Evolutionary conservation across 805 yeast genomes (phyloP), one percentile per base, ranked within the genome.

Genomic region (Starmerella riodocensis): DNA sequence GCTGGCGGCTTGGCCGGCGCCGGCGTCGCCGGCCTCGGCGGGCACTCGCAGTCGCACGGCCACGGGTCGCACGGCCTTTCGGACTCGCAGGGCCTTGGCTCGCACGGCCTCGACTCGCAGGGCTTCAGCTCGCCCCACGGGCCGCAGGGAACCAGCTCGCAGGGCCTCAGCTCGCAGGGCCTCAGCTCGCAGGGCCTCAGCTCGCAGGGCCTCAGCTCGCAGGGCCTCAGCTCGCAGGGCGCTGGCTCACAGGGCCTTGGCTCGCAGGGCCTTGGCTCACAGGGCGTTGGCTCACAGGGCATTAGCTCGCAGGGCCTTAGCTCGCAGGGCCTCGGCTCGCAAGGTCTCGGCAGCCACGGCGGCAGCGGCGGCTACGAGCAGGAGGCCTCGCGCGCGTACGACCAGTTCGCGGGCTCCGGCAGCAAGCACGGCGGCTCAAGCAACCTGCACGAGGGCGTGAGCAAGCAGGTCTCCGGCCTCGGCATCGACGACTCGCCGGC

Each of bases 401-500:
- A n/a, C n/a, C n/a, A n/a, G 6, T n/a, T n/a, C 14, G 16, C 9
- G 32, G 32, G 6, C 32, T 30, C 19, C 8, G 31, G 19, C n/a
- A 7, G 18, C 31, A 28, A 19, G 31, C 8, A 7, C n/a, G n/a
- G n/a, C n/a, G n/a, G n/a, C n/a, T n/a, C n/a, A n/a, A n/a, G n/a
- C n/a, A n/a, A n/a, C n/a, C n/a, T n/a, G n/a, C 17, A 19, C 18
- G 32, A 14, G 14, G 23, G 14, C 16, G 6, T 32, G 8, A 13
- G 6, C 22, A 21, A 7, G 4, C 31, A 23, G 22, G 29, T 34
- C 11, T n/a, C 37, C 7, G 37, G 37, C 4, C 37, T 34, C 17
- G 42, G 32, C 3, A 31, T 43, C 20, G 52, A 32, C 35, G 28
- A 14, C n/a, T n/a, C n/a, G n/a, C n/a, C n/a, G n/a, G n/a, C n/a